Evolutionary conservation across 1,284 basidiomycete genomes (phyloP).

Genomic region (Austroboletus niveus): DNA sequence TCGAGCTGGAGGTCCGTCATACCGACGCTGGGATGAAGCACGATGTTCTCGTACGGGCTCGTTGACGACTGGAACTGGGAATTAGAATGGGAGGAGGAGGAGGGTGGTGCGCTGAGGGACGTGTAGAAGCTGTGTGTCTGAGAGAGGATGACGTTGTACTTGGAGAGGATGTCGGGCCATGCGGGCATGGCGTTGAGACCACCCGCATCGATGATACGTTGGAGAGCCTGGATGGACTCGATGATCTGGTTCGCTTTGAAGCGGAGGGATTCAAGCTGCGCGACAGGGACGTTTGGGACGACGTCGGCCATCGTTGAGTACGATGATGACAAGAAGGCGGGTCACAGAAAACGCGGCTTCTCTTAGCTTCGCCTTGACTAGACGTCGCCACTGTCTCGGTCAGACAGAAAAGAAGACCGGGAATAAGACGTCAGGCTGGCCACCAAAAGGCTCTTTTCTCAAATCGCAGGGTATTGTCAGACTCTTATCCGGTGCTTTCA

Average conservation of each 20-base stretch:
- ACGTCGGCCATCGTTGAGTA: constrained; percentile 5
- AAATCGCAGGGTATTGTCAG: too few relatives aligned
- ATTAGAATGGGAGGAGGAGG: constrained; percentile 31
- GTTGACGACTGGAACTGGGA: constrained; percentile 15
- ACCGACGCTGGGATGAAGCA: constrained; percentile 56
- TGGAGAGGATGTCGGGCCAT: constrained; percentile 80
- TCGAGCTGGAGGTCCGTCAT: constrained; percentile 68
- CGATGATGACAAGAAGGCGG: too few relatives aligned
- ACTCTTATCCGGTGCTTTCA: too few relatives aligned
- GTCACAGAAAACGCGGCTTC: too few relatives aligned
- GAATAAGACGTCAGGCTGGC: too few relatives aligned
- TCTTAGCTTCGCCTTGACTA: too few relatives aligned
- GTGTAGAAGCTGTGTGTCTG: constrained; percentile 73
- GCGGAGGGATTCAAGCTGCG: constrained; percentile 68
- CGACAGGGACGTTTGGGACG: constrained; percentile 36
- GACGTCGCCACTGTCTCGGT: too few relatives aligned
- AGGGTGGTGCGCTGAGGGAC: constrained; percentile 46
- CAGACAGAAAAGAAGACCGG: too few relatives aligned
- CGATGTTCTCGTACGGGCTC: constrained; percentile 61
- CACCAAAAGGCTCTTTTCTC: too few relatives aligned
- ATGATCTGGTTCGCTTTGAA: constrained; percentile 75
- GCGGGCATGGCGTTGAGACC: constrained; percentile 57
- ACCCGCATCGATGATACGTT: constrained; percentile 58
- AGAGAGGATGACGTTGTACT: constrained; percentile 77
- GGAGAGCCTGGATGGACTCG: constrained; percentile 65